phyloP scores from a whole-genome alignment of 768 basidiomycete species.

The Tylopilus balloui region DNA sequence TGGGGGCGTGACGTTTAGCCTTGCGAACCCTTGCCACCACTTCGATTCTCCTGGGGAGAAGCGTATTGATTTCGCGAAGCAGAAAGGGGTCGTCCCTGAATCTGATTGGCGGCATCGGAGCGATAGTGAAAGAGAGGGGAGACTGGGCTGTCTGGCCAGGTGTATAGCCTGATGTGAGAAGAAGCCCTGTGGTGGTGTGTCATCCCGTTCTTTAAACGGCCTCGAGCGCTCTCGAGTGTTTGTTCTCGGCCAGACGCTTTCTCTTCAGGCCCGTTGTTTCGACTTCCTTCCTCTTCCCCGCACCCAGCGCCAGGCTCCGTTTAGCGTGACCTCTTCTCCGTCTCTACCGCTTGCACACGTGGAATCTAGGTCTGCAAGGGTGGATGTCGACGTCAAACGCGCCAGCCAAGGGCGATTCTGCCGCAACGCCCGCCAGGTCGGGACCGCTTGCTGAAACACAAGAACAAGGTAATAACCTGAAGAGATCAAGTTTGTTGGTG shows the following conservation, averaged over 20 bases:
- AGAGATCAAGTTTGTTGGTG: slow-evolving; percentile 19
- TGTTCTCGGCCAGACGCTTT: too few relatives aligned
- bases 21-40: not conserved
- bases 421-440: too few relatives aligned
- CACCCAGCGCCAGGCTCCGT: not conserved
- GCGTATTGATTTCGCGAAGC: slow-evolving; percentile 20
- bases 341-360: not conserved
- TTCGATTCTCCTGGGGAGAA: slow-evolving; percentile 10
- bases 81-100: slow-evolving; percentile 12
- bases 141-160: not conserved
- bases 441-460: not conserved
- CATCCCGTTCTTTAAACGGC: not conserved
- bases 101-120: slow-evolving; percentile 21
- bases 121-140: slow-evolving; percentile 9
- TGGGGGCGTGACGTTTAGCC: not conserved
- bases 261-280: too few relatives aligned
- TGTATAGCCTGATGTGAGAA: slow-evolving; percentile 19
- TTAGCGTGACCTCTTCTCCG: not conserved
- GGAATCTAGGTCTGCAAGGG: not conserved
- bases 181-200: not conserved
- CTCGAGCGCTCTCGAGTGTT: too few relatives aligned
- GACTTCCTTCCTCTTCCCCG: not conserved
- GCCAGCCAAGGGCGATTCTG: slow-evolving; percentile 1
- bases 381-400: slow-evolving; percentile 15
- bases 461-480: slow-evolving; percentile 3